A percentile compares a stretch with the other conserved stretches of the same genome.
Evolutionary conservation across 2,329 filamentous ascomycete genomes (phyloP).

Genomic region (Talaromyces atroroseus): DNA sequence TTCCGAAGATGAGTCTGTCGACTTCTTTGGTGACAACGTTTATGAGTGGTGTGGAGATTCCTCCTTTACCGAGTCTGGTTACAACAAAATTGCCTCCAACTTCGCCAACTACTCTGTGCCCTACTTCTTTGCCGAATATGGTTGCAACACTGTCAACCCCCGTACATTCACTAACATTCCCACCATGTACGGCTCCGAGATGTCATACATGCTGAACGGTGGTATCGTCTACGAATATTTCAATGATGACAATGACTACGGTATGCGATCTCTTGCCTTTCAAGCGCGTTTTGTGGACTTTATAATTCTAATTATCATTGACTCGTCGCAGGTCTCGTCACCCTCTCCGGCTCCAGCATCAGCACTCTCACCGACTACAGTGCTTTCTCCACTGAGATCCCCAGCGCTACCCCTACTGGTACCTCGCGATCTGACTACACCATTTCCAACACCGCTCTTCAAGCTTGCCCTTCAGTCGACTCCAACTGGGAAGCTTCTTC

Average conservation of each 20-base stretch:
- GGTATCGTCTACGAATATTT: conserved; percentile 99
- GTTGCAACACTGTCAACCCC: conserved; percentile 71
- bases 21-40: conserved; percentile 99
- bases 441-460: conserved; percentile 63
- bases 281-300: not conserved
- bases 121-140: conserved; percentile 98
- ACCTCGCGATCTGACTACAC: conserved; percentile 64
- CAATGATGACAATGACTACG: conserved; percentile 85
- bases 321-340: conserved; percentile 36
- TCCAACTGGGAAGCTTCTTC: conserved; percentile 62
- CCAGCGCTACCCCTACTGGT: conserved; percentile 59
- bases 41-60: conserved; percentile 98
- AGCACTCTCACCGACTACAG: conserved; percentile 69
- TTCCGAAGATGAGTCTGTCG: conserved; percentile 60
- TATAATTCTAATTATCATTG: conserved; percentile 11
- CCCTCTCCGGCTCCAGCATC: conserved; percentile 61
- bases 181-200: conserved; percentile 71
- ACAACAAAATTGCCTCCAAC: conserved; percentile 74
- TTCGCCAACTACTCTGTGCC: conserved; percentile 87
- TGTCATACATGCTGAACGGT: conserved; percentile 85
- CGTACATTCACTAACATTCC: conserved; percentile 81
- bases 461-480: conserved; percentile 63
- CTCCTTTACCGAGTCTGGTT: conserved; percentile 74
- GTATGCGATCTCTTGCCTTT: conserved; percentile 37
- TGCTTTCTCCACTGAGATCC: conserved; percentile 64